Conservation (phyloP, 2,329 filamentous ascomycete species). For the Sporothrix globosa region DNA sequence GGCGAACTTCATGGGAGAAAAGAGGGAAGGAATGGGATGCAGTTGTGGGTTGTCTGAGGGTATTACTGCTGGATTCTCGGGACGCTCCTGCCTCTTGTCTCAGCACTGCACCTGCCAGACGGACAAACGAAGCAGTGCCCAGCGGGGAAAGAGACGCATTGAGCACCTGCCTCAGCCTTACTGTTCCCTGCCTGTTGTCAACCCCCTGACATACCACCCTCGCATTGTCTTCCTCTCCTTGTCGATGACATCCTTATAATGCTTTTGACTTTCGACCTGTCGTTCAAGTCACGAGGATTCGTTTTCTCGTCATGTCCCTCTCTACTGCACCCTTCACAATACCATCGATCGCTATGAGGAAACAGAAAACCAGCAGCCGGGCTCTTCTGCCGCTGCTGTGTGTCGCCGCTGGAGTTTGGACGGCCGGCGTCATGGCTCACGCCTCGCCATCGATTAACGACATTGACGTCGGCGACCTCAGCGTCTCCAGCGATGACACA, state of each 20-base stretch:
- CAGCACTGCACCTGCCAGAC: not conserved
- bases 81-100: not conserved
- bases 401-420: not conserved
- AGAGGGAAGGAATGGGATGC: slow-evolving; percentile 5
- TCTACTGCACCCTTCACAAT: not conserved
- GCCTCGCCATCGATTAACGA: not conserved
- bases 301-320: not conserved
- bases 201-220: too few relatives aligned
- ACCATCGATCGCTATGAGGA: slow-evolving; percentile 1
- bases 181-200: too few relatives aligned
- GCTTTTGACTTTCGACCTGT: not conserved
- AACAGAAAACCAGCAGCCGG: not conserved
- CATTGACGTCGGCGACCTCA: not conserved
- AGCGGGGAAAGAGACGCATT: not conserved
- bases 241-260: slow-evolving; percentile 6
- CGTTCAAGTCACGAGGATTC: not conserved
- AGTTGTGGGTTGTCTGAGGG: not conserved
- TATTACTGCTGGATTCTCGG: not conserved
- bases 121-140: not conserved
- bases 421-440: not conserved
- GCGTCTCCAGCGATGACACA: not conserved
- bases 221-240: not conserved
- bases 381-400: not conserved
- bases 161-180: not conserved
- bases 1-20: slow-evolving; percentile 5